Evolutionary conservation across 2,329 filamentous ascomycete species (phyloP), one percentile per base, ranked within the genome.

Genomic region (Ophiostoma ips): DNA sequence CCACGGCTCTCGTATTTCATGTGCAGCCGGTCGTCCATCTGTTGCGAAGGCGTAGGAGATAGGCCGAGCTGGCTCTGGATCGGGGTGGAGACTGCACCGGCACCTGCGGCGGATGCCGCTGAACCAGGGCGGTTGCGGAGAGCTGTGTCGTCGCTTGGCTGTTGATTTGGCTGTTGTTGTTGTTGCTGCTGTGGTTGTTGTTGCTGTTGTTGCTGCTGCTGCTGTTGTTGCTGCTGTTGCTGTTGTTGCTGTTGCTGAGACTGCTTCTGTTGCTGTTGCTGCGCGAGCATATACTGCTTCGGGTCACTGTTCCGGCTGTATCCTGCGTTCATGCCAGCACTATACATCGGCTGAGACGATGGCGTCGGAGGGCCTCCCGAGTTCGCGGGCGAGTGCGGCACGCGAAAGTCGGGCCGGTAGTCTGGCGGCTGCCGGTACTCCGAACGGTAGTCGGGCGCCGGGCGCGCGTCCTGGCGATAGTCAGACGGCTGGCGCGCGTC

Each of bases 1-100:
- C 44, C 43, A 10, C 48, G 37, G 19, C 34, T 50, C 9, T 55
- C 54, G 24, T 50, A 54, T 48, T 38, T 52, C 49, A 53, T 54
- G 15, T 54, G 51, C 2, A 48, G 48, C 8, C 44, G 38, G 50
- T 54, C 50, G 12, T 54, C 50, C 18, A 48, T 40, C 3, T 46
- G 52, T 6, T 50, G 50, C 48, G 46, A 47, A 19, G 33, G 43
- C 19, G 50, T 31, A 10, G 46, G 21, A 35, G 46, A 40, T 35
- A 2, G 41, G 37, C 12, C 37, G 34, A 48, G 49, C 2, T 28
- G 45, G 24, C 33, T 37, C 16, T 30, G 40, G 21, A 7, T 24
- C 18, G 19, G 37, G 10, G 16, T 30, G 38, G 9, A 28, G 40
- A 31, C 46, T 31, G 38, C 19, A 30, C 31, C 33, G 9, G 19